phyloP scores from a whole-genome alignment of 2,329 filamentous ascomycete genomes.

The Arthrobotrys conoides region DNA sequence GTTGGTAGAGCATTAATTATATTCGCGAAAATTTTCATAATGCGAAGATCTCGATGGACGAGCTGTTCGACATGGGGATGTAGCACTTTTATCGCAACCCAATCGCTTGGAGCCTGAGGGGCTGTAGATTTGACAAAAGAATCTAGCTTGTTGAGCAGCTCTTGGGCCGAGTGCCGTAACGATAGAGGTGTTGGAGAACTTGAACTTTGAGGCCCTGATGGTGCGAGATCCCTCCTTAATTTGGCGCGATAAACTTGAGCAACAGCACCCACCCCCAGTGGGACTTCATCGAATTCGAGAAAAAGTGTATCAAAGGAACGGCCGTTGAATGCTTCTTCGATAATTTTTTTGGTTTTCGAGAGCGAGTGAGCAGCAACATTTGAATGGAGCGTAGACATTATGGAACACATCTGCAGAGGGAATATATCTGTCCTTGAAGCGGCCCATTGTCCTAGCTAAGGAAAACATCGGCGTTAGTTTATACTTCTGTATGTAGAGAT shows the following conservation, averaged over 20 bases:
- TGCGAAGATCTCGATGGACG: slow-evolving; percentile 89
- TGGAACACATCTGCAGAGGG: slow-evolving; percentile 87
- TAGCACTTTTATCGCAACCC: slow-evolving; percentile 95
- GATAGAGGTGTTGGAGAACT: neutral
- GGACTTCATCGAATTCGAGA: slow-evolving; percentile 90
- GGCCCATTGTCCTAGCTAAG: slow-evolving; percentile 93
- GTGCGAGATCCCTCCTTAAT: slow-evolving; percentile 82
- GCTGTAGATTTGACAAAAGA: slow-evolving; percentile 88
- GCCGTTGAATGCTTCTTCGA: slow-evolving; percentile 85
- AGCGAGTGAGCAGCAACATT: slow-evolving; percentile 93
- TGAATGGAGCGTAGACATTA: slow-evolving; percentile 96
- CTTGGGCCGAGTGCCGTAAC: slow-evolving; percentile 63
- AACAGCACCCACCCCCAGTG: slow-evolving; percentile 93
- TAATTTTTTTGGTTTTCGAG: slow-evolving; percentile 81
- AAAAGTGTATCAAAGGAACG: slow-evolving; percentile 90
- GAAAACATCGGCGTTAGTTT: neutral
- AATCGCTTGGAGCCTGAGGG: slow-evolving; percentile 82
- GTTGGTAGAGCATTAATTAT: slow-evolving; percentile 89
- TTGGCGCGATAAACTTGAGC: slow-evolving; percentile 98
- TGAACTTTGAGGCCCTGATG: slow-evolving; percentile 67
- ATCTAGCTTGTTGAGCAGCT: slow-evolving; percentile 82
- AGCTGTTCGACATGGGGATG: slow-evolving; percentile 91
- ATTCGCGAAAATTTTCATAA: slow-evolving; percentile 92
- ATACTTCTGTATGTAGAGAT: neutral
- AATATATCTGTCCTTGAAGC: slow-evolving; percentile 97